Percentiles rank a stretch among this genome's conserved stretches.
Conservation (phyloP, 805 yeast species). For the Monosporozyma yasuniensis region DNA sequence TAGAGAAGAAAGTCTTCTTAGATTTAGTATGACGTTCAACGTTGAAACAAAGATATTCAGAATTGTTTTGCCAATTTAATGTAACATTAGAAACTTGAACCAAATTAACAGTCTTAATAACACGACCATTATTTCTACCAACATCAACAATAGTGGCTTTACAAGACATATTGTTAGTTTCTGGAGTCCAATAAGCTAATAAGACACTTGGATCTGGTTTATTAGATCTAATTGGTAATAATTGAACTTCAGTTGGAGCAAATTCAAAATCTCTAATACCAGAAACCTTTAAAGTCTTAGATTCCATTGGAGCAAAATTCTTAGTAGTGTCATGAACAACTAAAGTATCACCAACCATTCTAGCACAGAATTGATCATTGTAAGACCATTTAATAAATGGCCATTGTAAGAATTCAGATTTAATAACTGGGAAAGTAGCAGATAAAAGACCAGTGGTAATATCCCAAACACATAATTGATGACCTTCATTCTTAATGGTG, state of each 20-base stretch:
- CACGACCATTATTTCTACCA: conserved; percentile 54
- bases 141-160: conserved; percentile 85
- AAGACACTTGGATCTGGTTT: conserved; percentile 51
- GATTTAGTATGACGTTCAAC: conserved; percentile 97
- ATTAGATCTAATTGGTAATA: conserved; percentile 43
- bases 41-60: conserved; percentile 78
- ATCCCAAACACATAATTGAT: conserved; percentile 91
- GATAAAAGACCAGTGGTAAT: conserved; percentile 71
- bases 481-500: conserved; percentile 81
- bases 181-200: conserved; percentile 96
- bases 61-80: conserved; percentile 89
- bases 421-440: conserved; percentile 83
- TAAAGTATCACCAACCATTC: conserved; percentile 87
- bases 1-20: conserved; percentile 82
- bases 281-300: conserved; percentile 72
- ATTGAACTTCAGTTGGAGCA: conserved; percentile 79
- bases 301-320: conserved; percentile 72
- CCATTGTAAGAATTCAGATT: conserved; percentile 72
- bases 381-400: conserved; percentile 94
- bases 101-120: conserved; percentile 83
- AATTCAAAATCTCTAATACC: conserved; percentile 88
- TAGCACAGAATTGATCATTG: conserved; percentile 88
- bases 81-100: conserved; percentile 90
- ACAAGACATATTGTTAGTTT: conserved; percentile 83
- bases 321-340: conserved; percentile 77